A percentile compares a stretch with the other conserved stretches of the same genome.
phyloP scores from a whole-genome alignment of 805 yeast species.

The Lipomyces mesembrius region DNA sequence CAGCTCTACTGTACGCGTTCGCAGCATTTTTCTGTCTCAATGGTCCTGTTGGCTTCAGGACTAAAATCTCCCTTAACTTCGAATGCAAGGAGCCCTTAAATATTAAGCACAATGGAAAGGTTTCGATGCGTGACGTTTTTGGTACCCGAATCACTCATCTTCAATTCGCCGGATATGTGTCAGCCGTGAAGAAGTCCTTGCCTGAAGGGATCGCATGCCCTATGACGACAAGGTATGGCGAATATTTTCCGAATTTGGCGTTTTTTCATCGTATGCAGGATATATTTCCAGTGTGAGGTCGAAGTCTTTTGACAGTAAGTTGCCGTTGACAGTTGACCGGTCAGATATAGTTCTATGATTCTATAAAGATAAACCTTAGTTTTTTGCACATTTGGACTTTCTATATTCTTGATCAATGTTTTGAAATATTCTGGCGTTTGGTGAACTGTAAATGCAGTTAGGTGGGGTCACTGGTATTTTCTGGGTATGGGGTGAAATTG shows the following conservation, averaged over 20 bases:
- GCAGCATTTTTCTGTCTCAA: conserved; percentile 26
- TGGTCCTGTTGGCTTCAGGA: conserved; percentile 23
- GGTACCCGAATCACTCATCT: conserved; percentile 14
- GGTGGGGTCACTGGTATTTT: background rate
- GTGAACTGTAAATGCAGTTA: too few species aligned
- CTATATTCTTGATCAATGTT: too few species aligned
- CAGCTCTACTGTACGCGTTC: conserved; percentile 21
- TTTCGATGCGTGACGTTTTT: conserved; percentile 20
- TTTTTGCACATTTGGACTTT: background rate
- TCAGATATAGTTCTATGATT: background rate
- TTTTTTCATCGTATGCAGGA: conserved; percentile 7
- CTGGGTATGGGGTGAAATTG: background rate
- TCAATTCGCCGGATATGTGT: conserved; percentile 17
- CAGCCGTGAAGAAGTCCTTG: conserved; percentile 17
- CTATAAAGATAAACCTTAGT: too few species aligned
- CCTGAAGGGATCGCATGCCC: conserved; percentile 18
- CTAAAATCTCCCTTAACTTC: conserved; percentile 12
- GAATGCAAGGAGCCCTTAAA: background rate
- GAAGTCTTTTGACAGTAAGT: background rate
- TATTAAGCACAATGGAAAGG: background rate
- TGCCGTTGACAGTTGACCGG: background rate
- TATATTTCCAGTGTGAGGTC: background rate
- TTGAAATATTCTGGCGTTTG: background rate
- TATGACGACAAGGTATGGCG: conserved; percentile 21
- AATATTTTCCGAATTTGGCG: conserved; percentile 19